A percentile compares a stretch with the other conserved stretches of the same genome.
Conservation (phyloP, 768 basidiomycete genomes). For the Phaeotremella fagi region DNA sequence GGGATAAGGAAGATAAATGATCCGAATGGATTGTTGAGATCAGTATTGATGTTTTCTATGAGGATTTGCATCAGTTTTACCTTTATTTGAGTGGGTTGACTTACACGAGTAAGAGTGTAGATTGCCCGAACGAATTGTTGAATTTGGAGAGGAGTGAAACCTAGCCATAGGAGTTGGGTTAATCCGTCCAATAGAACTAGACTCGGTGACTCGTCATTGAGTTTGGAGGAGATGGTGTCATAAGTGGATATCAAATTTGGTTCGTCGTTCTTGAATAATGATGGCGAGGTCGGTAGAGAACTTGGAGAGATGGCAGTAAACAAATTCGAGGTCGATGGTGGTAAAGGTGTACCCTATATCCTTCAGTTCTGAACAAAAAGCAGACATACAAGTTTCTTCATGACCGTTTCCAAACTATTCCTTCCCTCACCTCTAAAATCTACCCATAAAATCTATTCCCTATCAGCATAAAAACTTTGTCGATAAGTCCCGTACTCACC, state of each 20-base stretch:
- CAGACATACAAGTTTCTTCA: constrained; percentile 37
- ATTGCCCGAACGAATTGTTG: constrained; percentile 32
- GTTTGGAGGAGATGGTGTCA: constrained; percentile 9
- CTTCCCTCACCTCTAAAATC: constrained; percentile 38
- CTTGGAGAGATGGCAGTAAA: constrained; percentile 32
- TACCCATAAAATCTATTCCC: constrained; percentile 32
- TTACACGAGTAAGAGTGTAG: constrained; percentile 6
- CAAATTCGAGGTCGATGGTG: neutral
- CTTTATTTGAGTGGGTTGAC: neutral
- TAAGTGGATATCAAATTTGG: constrained; percentile 24
- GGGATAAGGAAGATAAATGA: constrained; percentile 20
- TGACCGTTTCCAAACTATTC: constrained; percentile 32
- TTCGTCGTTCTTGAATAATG: constrained; percentile 18
- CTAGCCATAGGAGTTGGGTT: constrained; percentile 32
- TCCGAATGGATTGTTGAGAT: constrained; percentile 41
- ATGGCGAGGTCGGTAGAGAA: constrained; percentile 15
- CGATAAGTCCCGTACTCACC: constrained; percentile 6
- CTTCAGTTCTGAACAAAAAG: constrained; percentile 13
- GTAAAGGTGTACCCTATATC: constrained; percentile 1
- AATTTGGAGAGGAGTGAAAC: constrained; percentile 19
- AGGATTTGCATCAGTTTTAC: neutral
- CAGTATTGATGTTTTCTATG: constrained; percentile 20
- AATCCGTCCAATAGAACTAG: constrained; percentile 42
- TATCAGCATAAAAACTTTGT: neutral
- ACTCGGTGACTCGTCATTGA: neutral